Evolutionary conservation across 179 eudicot genomes (phyloP), one percentile per base, ranked within the genome.

Genomic region (Carnegiea gigantea): DNA sequence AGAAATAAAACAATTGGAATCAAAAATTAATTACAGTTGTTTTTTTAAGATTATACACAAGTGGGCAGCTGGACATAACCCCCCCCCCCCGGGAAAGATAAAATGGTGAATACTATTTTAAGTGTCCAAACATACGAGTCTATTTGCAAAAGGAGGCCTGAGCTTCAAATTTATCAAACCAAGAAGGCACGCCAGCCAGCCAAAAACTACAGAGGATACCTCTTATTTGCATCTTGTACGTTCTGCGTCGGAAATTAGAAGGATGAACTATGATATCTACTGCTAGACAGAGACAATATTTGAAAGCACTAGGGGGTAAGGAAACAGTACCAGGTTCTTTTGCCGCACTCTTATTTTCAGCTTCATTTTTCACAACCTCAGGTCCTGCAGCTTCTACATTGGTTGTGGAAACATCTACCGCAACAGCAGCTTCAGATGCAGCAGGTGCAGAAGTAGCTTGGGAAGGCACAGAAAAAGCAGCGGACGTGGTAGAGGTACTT

Each of bases 321-420:
- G 70, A 43, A 51, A 48, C 18, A 3, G 73, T 92, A 93, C 99
- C 94, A 79, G 81, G 86, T 89, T 82, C 87, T 82, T 88, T 92
- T 65, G 90, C 88, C 78, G 85, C 89, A 54, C 86, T 81, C 84
- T 87, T 84, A 38, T 49, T 13, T 82, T 93, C 92, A 78, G 78
- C 53, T 76, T 82, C 83, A 75, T 86, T 87, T 73, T 91, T 88
- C 73, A 79, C 86, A 84, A 83, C 87, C 81, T 81, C 46, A 23
- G 90, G 70, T 18, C 85, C 88, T 70, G 92, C 68, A 21, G 85
- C 84, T 84, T 90, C 93, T 64, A 89, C 83, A 77, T 87, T 80
- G 74, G 88, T 84, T 49, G 89, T 59, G 72, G 93, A 70, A 60
- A 86, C 87, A 84, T 93, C 93, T 72, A 88, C 89, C 21, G 65